Conservation (phyloP, 2,329 filamentous ascomycete species). For the Phaeosphaeriaceae sp. region DNA sequence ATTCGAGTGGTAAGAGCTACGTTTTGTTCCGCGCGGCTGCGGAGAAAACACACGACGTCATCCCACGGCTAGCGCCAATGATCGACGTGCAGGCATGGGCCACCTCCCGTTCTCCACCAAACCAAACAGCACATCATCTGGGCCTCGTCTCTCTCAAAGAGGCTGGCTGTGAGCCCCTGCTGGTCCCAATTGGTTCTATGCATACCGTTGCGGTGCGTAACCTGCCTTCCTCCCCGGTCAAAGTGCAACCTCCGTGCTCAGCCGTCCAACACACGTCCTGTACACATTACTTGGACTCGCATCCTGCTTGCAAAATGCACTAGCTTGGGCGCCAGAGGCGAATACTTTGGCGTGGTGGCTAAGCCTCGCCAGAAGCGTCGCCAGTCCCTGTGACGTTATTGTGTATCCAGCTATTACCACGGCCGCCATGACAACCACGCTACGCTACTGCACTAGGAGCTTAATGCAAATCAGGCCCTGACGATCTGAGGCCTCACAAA, state of each 20-base stretch:
- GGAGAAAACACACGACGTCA: neutral
- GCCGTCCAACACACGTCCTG: neutral
- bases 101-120: conserved; percentile 20
- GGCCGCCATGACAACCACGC: conserved; percentile 16
- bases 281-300: neutral
- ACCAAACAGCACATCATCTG: conserved; percentile 16
- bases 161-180: neutral
- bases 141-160: conserved; percentile 1
- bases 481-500: conserved; percentile 1
- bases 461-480: conserved; percentile 8
- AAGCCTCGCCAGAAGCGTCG: conserved; percentile 6
- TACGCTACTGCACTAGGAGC: conserved; percentile 6
- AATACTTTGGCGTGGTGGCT: conserved; percentile 19
- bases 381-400: conserved; percentile 30
- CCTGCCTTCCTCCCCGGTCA: neutral
- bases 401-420: conserved; percentile 4
- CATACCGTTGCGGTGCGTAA: neutral
- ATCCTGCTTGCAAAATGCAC: neutral
- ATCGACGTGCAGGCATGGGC: neutral
- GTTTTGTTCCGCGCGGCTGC: conserved; percentile 28
- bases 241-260: neutral
- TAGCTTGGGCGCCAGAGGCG: neutral
- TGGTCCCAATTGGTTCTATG: conserved; percentile 12
- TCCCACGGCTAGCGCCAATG: neutral
- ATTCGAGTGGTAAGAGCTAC: conserved; percentile 14